A percentile compares a stretch with the other conserved stretches of the same genome.
Evolutionary conservation across 1,139 yeast species (phyloP).

Genomic region (Debaryomyces coudertii): DNA sequence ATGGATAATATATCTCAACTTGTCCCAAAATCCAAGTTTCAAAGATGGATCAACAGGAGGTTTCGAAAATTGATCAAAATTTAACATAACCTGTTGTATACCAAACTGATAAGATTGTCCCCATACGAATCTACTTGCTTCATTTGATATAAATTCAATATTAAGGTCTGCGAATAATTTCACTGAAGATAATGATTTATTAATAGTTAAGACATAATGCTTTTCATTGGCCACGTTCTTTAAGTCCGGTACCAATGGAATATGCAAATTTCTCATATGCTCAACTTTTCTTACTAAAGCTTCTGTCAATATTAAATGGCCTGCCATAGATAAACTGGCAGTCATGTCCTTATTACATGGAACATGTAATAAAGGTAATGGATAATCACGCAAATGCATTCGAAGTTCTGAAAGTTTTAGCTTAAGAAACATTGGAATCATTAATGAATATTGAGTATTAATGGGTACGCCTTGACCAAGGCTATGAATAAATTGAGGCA

Average conservation of each 20-base stretch:
- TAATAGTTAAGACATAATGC: constrained; percentile 63
- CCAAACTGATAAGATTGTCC: constrained; percentile 86
- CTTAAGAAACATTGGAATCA: constrained; percentile 63
- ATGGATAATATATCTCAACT: constrained; percentile 51
- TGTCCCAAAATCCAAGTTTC: constrained; percentile 64
- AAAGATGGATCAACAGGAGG: constrained; percentile 71
- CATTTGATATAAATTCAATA: constrained; percentile 56
- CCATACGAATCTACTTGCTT: constrained; percentile 78
- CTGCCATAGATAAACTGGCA: constrained; percentile 39
- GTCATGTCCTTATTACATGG: constrained; percentile 27
- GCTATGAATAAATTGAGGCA: constrained; percentile 64
- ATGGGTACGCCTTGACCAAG: constrained; percentile 84
- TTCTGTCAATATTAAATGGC: constrained; percentile 54
- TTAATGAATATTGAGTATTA: constrained; percentile 66
- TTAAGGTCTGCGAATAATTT: constrained; percentile 69
- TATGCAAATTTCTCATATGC: constrained; percentile 60
- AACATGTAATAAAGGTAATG: constrained; percentile 57
- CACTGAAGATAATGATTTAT: constrained; percentile 77
- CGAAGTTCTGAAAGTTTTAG: constrained; percentile 54
- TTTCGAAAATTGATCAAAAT: constrained; percentile 81
- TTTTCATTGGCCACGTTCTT: constrained; percentile 30
- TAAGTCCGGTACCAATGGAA: constrained; percentile 58
- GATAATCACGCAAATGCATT: constrained; percentile 67
- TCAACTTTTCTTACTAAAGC: constrained; percentile 40
- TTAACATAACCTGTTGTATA: constrained; percentile 77